Conservation (phyloP, 345 rosid species). For the Odontarrhena argentea region DNA sequence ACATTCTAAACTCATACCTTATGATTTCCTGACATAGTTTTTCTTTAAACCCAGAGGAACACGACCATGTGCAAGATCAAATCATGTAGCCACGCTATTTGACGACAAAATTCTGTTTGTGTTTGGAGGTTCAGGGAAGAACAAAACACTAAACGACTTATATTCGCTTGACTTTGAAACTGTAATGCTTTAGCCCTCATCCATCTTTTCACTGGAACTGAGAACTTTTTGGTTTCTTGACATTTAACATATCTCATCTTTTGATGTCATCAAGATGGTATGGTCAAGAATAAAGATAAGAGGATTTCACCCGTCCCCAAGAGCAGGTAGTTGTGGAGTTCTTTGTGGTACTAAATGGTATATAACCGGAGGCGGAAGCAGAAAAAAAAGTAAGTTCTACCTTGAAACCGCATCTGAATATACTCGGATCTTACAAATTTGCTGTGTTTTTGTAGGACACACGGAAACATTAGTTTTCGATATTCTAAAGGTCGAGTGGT, state of each 20-base stretch:
- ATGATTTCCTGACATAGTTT: conserved; percentile 20
- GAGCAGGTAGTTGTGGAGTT: conserved; percentile 93
- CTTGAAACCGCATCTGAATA: conserved; percentile 19
- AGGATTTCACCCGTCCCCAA: conserved; percentile 93
- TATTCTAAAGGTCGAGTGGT: conserved; percentile 78
- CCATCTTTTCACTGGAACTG: conserved; percentile 7
- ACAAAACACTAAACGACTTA: conserved; percentile 79
- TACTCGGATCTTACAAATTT: conserved; percentile 5
- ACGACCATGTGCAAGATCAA: conserved; percentile 80
- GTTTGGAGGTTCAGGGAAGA: conserved; percentile 90
- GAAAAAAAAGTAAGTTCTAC: conserved; percentile 74
- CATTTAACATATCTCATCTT: not conserved
- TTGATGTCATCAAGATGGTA: conserved; percentile 62
- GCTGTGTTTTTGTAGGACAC: conserved; percentile 60
- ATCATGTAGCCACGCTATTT: conserved; percentile 85
- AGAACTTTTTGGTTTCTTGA: not conserved
- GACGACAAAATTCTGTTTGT: conserved; percentile 77
- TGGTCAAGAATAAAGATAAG: conserved; percentile 93
- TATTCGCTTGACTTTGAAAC: conserved; percentile 97
- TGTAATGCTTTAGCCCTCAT: conserved; percentile 44
- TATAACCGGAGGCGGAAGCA: conserved; percentile 96
- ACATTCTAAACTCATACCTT: conserved; percentile 4
- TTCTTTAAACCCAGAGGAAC: conserved; percentile 62
- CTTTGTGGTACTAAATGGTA: conserved; percentile 93
- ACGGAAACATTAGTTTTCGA: conserved; percentile 84